Base-by-base conservation (phyloP, 768 basidiomycete species). In the Leccinellum luteum region DNA sequence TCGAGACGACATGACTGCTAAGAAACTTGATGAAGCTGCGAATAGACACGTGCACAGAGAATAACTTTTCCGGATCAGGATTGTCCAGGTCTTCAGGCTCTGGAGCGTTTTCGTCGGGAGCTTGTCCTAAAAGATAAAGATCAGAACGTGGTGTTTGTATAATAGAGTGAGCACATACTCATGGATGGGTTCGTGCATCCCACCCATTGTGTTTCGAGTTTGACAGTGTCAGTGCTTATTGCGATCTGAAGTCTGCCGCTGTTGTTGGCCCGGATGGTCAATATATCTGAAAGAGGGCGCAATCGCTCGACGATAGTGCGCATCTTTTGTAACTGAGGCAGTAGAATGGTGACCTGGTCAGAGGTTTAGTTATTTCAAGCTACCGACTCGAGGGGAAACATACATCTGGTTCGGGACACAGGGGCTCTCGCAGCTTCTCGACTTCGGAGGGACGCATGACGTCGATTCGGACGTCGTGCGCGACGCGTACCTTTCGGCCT, bases 401-500 rank as follows among this genome's bases (percentile, higher is more conserved):
- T 62, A 92, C 93, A 58, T 94, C 89, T 15, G 92, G 90, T 30
- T 89, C 86, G 1, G 93, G 93, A 66, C 92, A 94, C 63, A 90
- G 70, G 2, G 93, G 93, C 68, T 94, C 93, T 27, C 76, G 79
- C 55, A 94, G 78, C 59, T 78, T 83, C 19, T 81, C 85, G 12
- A 90, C 83, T 56, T 94, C 93, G 0, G 76, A 75, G 1, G 87
- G 87, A 56, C 84, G 84, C 82, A 92, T 80, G 9, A 95, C 85
- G 51, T 89, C 89, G 56, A 94, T 89, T 62, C 82, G 81, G 28
- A 94, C 89, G 64, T 94, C 92, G 67, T 95, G 92, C 0, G 82
- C 76, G 21, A 94, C 82, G 47, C 81, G 79, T 41, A 92, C 80
- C 44, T 72, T 77, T 57, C 85, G 77, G 6, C 89, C 89, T 28